Base-by-base conservation (phyloP, 345 rosid genomes). In the Reutealis trisperma region DNA sequence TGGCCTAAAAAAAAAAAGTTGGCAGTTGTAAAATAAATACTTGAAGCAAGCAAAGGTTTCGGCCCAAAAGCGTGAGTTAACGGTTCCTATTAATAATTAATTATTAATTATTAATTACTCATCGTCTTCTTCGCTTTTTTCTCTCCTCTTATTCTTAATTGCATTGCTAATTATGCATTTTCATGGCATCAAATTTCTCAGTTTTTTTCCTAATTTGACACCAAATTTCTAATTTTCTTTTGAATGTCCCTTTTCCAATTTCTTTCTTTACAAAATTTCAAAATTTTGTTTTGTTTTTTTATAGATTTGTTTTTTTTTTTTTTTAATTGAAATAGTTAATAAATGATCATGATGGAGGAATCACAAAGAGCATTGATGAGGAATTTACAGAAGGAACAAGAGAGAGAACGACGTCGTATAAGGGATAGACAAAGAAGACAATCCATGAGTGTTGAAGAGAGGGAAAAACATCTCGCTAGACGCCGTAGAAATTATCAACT, bases 401-500 rank as follows among this genome's bases (percentile, higher is more conserved):
- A 96, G 59, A 87, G 93, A 58, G 98, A 93, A 63, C 84, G 96
- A 22, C 83, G 99, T 32, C 94, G 99, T 73, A 76, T 88, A 47
- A 79, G 94, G 66, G 98, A 93, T 78, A 82, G 98, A 77, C 91
- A 96, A 71, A 89, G 99, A 75, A 87, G 98, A 77, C 96, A 90
- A 63, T 89, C 94, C 27, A 96, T 96, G 98, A 93, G 89, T 83
- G 85, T 81, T 44, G 95, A 91, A 55, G 97, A 96, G 83, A 90
- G 91, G 81, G 98, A 96, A 63, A 91, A 84, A 45, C 98, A 96
- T 84, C 92, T 96, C 47, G 96, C 98, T 61, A 75, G 97, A 67
- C 96, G 99, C 21, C 94, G 99, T n/a, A 86, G 88, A 71, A 93
- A 96, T 74, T 93, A 96, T 70, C 96, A 91, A 75, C 81, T 93